Percentiles rank a stretch among this genome's conserved stretches.
Conservation (phyloP, 306 rosid genomes). For the Calophaca sinica region DNA sequence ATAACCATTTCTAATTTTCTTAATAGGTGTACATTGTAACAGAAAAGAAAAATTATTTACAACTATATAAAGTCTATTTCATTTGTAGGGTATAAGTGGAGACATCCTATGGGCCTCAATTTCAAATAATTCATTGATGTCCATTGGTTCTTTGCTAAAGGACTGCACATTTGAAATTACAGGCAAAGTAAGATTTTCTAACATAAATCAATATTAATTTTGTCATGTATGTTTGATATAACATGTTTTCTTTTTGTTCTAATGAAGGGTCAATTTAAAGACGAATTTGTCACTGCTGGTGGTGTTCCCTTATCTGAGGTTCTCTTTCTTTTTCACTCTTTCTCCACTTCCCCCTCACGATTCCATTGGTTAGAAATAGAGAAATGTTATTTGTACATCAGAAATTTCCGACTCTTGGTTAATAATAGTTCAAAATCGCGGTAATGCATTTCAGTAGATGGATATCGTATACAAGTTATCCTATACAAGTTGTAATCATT, state of each 20-base stretch:
- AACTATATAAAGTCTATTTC: conserved; percentile 30
- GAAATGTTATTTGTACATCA: no score
- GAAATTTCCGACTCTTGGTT: no score
- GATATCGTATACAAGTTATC: no score
- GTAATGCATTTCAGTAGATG: no score
- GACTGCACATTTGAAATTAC: conserved; percentile 65
- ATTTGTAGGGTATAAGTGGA: conserved; percentile 66
- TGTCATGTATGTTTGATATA: conserved; percentile 16
- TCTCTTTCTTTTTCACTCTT: conserved; percentile 49
- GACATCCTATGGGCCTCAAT: conserved; percentile 88
- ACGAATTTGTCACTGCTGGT: conserved; percentile 97
- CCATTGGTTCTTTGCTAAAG: conserved; percentile 75
- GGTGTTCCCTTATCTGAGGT: conserved; percentile 96
- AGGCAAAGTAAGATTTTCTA: conserved; percentile 69
- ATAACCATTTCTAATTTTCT: conserved; percentile 16
- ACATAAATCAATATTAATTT: conserved; percentile 11
- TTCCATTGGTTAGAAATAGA: conserved; percentile 3
- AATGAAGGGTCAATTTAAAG: conserved; percentile 89
- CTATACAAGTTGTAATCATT: no score
- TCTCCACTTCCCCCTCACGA: conserved; percentile 12
- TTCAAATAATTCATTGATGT: conserved; percentile 75
- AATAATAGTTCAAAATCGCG: no score
- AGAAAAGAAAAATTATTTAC: conserved; percentile 19
- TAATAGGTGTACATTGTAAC: conserved; percentile 15
- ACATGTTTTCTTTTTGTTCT: conserved; percentile 29